Evolutionary conservation across 1,284 basidiomycete genomes (phyloP).

Genomic region (Meira miltonrushii): DNA sequence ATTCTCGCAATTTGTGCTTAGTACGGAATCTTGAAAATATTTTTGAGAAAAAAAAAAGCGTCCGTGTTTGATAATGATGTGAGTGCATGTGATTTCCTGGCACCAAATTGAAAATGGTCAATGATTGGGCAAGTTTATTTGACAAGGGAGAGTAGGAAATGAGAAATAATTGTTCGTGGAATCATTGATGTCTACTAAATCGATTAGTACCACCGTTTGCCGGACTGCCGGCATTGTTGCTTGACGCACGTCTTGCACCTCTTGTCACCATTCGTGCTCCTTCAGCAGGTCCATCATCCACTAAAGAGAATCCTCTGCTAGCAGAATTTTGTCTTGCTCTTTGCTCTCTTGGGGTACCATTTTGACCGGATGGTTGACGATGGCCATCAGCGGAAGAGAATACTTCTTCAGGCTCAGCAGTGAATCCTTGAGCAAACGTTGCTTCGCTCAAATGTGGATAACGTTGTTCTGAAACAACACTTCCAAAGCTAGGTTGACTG

Average conservation of each 20-base stretch:
- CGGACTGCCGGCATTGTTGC: neutral
- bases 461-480: constrained; percentile 34
- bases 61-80: too few species aligned
- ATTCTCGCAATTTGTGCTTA: too few species aligned
- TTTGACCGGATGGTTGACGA: neutral
- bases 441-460: constrained; percentile 37
- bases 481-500: constrained; percentile 29
- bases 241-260: constrained; percentile 24
- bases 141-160: too few species aligned
- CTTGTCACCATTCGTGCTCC: constrained; percentile 44
- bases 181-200: neutral
- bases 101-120: too few species aligned
- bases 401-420: constrained; percentile 35
- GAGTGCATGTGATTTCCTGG: too few species aligned
- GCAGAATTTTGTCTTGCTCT: constrained; percentile 15
- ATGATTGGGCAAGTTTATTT: too few species aligned
- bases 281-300: constrained; percentile 49
- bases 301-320: constrained; percentile 39
- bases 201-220: neutral
- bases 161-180: neutral
- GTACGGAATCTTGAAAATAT: too few species aligned
- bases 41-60: too few species aligned
- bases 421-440: constrained; percentile 32
- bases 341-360: constrained; percentile 12
- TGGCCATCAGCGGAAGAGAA: neutral